Base-by-base conservation (phyloP, 2,329 filamentous ascomycete genomes). In the Aspergillus uvarum region DNA sequence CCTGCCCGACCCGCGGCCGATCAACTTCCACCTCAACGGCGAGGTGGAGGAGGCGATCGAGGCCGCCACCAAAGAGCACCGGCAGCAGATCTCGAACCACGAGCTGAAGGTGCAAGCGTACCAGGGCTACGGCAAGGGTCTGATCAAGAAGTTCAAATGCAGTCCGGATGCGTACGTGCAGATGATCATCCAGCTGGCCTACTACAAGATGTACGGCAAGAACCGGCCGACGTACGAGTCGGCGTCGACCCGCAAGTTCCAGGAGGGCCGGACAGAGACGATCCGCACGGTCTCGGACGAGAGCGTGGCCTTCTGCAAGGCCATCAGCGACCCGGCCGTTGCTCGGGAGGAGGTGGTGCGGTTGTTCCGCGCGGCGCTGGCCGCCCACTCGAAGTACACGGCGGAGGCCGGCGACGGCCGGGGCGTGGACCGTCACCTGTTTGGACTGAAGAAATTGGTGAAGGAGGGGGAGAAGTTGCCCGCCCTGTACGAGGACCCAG, bases 111-210 rank as follows among this genome's bases (percentile, higher is more conserved):
- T 99, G 2, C 94, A 98, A 77, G 90, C 92, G 29, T 99, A 96
- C 82, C 93, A 98, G 79, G 94, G 89, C 70, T 99, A 99, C 77
- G 95, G 95, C 76, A 99, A 99, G 82, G 92, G 92, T 26, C 82
- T 99, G 63, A 98, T 99, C 84, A 99, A 99, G 87, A 96, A 96
- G 79, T 98, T 99, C 87, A 96, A 92, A 81, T 96, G 91, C 86
- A 96, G 91, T 26, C 95, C 95, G 31, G 96, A 99, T 71, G 95
- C 94, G 32, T 99, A 96, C 77, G 92, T 98, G 47, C 95, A 99
- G 80, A 95, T 99, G 92, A 82, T 97, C 76, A 99, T 99, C 76
- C 95, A 99, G 79, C 87, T 98, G 56, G 95, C 95, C 44, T 99
- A 99, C 83, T 89, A 89, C 85, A 98, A 98, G 81, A 97, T 99